Base-by-base conservation (phyloP, 495 filamentous ascomycete species). In the Podospora appendiculata region DNA sequence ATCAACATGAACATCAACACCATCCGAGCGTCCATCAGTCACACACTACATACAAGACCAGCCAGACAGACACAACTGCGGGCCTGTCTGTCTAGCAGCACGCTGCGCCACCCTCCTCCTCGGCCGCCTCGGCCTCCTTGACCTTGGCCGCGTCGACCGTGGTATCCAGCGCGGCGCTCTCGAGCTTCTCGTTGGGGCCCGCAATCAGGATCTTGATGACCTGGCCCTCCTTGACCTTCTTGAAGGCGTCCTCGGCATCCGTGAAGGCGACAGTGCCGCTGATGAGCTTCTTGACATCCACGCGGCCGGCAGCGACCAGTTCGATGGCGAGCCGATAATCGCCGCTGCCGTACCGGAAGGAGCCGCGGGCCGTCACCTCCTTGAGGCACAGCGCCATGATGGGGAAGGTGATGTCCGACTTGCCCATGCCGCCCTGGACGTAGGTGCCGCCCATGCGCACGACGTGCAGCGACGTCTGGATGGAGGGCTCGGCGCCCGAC, bases 201-300 rank as follows among this genome's bases (percentile, higher is more conserved):
- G 81, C 80, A 62, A 95, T 94, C 54, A 93, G 61, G 25, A 84
- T 83, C 80, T 95, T 95, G 59, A 93, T 91, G 12, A 88, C 88
- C 68, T 87, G 76, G 1, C 88, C 89, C 47, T 74, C 75, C 71
- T 83, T 85, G 13, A 86, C 82, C 68, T 83, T 84, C 63, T 88
- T 78, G 70, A 91, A 94, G 2, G 90, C 90, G 56, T 83, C 68
- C 61, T 87, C 82, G 6, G 87, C 87, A 48, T 89, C 72, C 62
- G 80, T 73, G 63, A 95, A 91, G 41, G 75, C 71, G 17, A 92
- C 82, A 39, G 82, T 76, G 52, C 77, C 75, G 13, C 81, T 86
- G 42, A 95, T 80, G 16, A 96, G 70, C 58, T 75, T 70, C 73
- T 85, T 86, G 36, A 94, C 80, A 51, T 80, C 78, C 17, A 96